Percentiles rank a stretch among this genome's conserved stretches.
Conservation (phyloP, 2,329 filamentous ascomycete species). For the Nigrospora osmanthi region DNA sequence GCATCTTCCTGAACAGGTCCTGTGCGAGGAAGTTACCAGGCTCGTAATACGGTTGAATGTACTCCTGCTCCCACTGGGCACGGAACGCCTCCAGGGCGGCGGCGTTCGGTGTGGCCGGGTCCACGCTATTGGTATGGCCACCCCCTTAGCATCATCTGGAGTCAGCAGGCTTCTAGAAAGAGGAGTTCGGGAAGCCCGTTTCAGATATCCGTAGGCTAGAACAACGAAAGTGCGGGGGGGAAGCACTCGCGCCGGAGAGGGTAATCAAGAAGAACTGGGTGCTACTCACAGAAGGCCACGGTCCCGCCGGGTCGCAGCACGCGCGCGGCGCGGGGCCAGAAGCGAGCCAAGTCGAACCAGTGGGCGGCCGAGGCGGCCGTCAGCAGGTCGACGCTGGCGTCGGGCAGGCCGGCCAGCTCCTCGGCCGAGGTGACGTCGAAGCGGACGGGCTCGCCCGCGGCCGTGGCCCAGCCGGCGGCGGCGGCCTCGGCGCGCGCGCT, state of each 20-base stretch:
- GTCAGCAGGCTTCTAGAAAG: constrained; percentile 3
- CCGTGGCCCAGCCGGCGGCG: neutral
- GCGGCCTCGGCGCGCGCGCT: constrained; percentile 26
- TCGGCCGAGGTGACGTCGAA: constrained; percentile 38
- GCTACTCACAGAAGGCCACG: constrained; percentile 40
- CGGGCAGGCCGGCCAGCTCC: constrained; percentile 24
- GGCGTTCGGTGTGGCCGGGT: constrained; percentile 25
- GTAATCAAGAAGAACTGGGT: constrained; percentile 10
- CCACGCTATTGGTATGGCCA: constrained; percentile 7
- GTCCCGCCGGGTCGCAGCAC: constrained; percentile 44
- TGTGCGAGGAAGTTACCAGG: constrained; percentile 32
- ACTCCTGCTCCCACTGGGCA: constrained; percentile 24
- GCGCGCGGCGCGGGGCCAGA: constrained; percentile 38
- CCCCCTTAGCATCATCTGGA: constrained; percentile 12
- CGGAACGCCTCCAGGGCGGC: constrained; percentile 31
- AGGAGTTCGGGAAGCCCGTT: neutral
- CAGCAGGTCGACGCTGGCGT: constrained; percentile 37
- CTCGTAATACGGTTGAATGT: constrained; percentile 28
- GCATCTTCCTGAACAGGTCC: constrained; percentile 31
- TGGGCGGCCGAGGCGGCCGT: constrained; percentile 43
- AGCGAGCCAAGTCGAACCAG: constrained; percentile 47
- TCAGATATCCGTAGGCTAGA: neutral
- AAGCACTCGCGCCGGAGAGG: constrained; percentile 10
- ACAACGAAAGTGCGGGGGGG: no score
- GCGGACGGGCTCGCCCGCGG: constrained; percentile 19